phyloP scores from a whole-genome alignment of 2,329 filamentous ascomycete species.

The Xylariaceae sp. region DNA sequence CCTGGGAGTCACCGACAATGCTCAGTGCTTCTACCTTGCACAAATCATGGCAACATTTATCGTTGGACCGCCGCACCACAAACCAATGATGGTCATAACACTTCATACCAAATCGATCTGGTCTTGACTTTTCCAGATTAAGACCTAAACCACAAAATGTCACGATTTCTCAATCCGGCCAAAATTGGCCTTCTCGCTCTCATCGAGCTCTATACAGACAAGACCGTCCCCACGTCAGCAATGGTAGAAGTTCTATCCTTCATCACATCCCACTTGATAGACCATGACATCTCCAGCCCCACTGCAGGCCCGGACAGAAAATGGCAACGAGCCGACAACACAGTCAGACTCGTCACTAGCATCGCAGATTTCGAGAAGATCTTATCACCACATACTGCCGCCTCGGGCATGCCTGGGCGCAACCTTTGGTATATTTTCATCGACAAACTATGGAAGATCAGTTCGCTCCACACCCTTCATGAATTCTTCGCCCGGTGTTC shows the following conservation, averaged over 20 bases:
- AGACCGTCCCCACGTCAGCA: constrained; percentile 63
- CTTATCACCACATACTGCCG: constrained; percentile 48
- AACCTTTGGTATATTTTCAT: constrained; percentile 88
- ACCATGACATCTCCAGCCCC: constrained; percentile 36
- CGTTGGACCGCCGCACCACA: too few relatives aligned
- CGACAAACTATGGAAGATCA: constrained; percentile 75
- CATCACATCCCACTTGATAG: constrained; percentile 66
- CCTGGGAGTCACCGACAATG: too few relatives aligned
- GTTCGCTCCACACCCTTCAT: constrained; percentile 77
- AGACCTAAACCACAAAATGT: too few relatives aligned
- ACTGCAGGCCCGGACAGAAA: constrained; percentile 30
- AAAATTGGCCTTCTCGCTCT: constrained; percentile 81
- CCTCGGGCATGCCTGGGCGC: constrained; percentile 63
- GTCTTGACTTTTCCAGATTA: too few relatives aligned
- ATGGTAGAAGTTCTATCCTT: constrained; percentile 75
- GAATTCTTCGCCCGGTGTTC: constrained; percentile 64
- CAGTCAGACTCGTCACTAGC: constrained; percentile 49
- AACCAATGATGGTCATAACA: too few relatives aligned
- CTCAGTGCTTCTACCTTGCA: too few relatives aligned
- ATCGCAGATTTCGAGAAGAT: constrained; percentile 58
- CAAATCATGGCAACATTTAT: too few relatives aligned
- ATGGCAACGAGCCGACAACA: constrained; percentile 48
- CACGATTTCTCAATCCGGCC: constrained; percentile 81
- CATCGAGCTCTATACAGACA: constrained; percentile 75
- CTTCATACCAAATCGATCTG: too few relatives aligned